Conservation (phyloP, 345 rosid genomes). For the Mangifera indica region DNA sequence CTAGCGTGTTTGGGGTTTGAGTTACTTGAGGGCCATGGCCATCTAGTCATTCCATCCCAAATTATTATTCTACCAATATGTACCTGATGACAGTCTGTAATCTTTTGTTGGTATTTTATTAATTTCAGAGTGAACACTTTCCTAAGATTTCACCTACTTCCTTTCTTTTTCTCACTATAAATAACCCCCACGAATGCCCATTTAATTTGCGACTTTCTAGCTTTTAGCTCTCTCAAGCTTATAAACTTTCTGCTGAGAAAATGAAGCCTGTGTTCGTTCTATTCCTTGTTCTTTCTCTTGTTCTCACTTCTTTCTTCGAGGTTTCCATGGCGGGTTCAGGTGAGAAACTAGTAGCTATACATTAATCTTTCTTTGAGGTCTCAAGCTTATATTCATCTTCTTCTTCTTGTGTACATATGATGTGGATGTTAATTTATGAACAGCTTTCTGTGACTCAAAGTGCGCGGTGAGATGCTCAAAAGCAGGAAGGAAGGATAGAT, state of each 20-base stretch:
- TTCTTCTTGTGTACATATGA: no score
- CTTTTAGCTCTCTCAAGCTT: background rate
- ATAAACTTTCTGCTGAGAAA: constrained; percentile 1
- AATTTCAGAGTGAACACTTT: background rate
- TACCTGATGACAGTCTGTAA: constrained; percentile 29
- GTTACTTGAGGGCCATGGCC: constrained; percentile 5
- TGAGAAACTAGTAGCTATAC: constrained; percentile 17
- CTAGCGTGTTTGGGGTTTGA: background rate
- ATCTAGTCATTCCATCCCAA: background rate
- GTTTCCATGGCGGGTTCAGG: constrained; percentile 51
- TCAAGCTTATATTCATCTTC: no score
- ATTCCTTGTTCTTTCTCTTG: constrained; percentile 35
- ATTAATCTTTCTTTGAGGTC: no score
- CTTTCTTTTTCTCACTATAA: constrained; percentile 28
- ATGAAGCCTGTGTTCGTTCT: constrained; percentile 35
- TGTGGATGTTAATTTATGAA: background rate
- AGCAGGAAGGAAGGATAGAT: constrained; percentile 61
- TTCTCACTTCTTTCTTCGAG: constrained; percentile 46
- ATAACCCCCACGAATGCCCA: constrained; percentile 3
- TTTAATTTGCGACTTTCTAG: background rate
- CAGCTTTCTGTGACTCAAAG: constrained; percentile 48
- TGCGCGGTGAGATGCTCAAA: constrained; percentile 71
- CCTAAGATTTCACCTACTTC: constrained; percentile 19
- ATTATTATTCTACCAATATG: background rate
- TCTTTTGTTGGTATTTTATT: background rate